Percentiles rank a stretch among this genome's conserved stretches.
Evolutionary conservation across 192 early-diverging fungal genomes (phyloP).

Genomic region (Gigaspora rosea): DNA sequence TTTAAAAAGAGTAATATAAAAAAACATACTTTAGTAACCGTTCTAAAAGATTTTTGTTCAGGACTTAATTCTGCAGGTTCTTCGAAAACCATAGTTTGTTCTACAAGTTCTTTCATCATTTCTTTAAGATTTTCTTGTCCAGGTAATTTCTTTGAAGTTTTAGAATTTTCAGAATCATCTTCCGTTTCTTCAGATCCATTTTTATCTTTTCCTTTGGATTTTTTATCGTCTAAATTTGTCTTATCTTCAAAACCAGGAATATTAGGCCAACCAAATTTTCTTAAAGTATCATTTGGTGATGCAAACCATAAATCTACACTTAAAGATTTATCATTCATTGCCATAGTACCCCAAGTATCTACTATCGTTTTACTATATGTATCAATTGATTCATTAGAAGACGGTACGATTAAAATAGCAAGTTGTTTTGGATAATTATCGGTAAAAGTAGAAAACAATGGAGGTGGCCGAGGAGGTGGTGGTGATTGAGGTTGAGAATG

Average conservation of each 20-base stretch:
- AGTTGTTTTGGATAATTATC: constrained; percentile 28
- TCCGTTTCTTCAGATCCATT: background rate
- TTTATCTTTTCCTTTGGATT: background rate
- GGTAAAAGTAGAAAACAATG: constrained; percentile 14
- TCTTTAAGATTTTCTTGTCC: constrained; percentile 13
- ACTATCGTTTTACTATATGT: constrained; percentile 12
- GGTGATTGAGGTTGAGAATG: background rate
- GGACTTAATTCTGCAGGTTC: background rate
- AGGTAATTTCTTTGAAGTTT: background rate
- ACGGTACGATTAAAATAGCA: constrained; percentile 20
- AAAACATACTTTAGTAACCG: constrained; percentile 8
- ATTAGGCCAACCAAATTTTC: constrained; percentile 26
- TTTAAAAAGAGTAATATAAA: background rate
- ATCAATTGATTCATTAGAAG: background rate
- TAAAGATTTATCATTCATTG: constrained; percentile 14
- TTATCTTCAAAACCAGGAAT: background rate
- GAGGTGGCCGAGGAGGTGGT: background rate
- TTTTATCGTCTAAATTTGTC: too few species aligned
- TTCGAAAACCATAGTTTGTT: constrained; percentile 21
- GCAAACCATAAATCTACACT: constrained; percentile 29
- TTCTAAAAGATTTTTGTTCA: constrained; percentile 9
- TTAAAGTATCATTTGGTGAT: constrained; percentile 9
- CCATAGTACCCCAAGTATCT: constrained; percentile 24
- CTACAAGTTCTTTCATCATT: background rate
- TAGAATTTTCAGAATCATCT: background rate